Percentiles rank a stretch among this genome's conserved stretches.
These are phyloP conservation scores for Xylaria sp. DNA, from an alignment of 2,329 filamentous ascomycete genomes.

Conservation along the genomic window DNA sequence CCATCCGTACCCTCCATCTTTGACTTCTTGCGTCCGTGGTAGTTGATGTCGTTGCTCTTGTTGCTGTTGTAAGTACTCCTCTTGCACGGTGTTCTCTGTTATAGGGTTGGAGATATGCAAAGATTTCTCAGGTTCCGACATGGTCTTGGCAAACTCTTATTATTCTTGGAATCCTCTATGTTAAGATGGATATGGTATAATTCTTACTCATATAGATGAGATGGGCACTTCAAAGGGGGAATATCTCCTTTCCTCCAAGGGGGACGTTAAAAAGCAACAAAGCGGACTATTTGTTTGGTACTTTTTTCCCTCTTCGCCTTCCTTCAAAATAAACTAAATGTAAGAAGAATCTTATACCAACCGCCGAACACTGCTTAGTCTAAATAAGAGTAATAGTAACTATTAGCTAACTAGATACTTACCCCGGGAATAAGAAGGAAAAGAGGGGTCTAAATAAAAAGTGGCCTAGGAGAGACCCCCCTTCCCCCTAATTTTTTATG, in stretches of 20 bases:
- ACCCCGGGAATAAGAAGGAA: slow-evolving; percentile 25
- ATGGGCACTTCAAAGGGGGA: background rate
- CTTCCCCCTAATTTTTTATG: background rate
- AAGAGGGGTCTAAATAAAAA: slow-evolving; percentile 4
- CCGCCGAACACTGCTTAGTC: background rate
- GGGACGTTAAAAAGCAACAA: background rate
- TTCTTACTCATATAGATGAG: background rate
- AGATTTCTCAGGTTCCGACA: slow-evolving; percentile 28
- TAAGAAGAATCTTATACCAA: background rate
- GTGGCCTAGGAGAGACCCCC: background rate
- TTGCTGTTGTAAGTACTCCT: slow-evolving; percentile 10
- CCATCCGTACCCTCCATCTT: slow-evolving; percentile 72
- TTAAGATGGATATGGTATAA: background rate
- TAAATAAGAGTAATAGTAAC: background rate
- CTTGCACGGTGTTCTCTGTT: slow-evolving; percentile 10
- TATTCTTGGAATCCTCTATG: background rate
- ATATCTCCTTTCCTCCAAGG: background rate
- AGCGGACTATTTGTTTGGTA: background rate
- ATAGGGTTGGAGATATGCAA: background rate
- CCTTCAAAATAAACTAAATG: background rate
- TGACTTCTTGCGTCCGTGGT: slow-evolving; percentile 68
- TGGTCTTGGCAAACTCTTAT: slow-evolving; percentile 12
- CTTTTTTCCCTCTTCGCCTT: background rate
- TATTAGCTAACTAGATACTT: background rate
- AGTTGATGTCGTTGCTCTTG: slow-evolving; percentile 51